A percentile compares a stretch with the other conserved stretches of the same genome.
Conservation (phyloP, 192 early-diverging fungal genomes). For the Dissophora ornata region DNA sequence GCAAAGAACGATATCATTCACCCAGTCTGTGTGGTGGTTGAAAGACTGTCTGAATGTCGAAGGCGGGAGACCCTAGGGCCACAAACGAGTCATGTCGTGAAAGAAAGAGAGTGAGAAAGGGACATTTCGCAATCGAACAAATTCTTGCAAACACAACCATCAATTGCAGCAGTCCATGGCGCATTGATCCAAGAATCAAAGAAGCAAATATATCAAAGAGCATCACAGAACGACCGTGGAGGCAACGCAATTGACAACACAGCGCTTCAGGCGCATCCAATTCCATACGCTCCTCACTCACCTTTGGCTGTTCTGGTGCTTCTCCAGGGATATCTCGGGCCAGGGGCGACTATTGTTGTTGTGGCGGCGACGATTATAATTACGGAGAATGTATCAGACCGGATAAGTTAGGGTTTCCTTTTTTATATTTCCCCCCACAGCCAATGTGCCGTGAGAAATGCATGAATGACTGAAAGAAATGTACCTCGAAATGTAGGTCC, state of each 20-base stretch:
- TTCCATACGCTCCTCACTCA: too few relatives aligned
- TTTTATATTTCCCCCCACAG: too few relatives aligned
- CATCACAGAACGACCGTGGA: too few relatives aligned
- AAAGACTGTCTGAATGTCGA: slow-evolving; percentile 76
- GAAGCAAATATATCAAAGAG: too few relatives aligned
- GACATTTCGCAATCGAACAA: too few relatives aligned
- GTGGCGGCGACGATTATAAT: not conserved
- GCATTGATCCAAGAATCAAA: too few relatives aligned
- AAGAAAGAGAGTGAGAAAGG: not conserved
- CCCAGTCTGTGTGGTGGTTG: slow-evolving; percentile 94
- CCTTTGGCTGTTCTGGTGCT: slow-evolving; percentile 33
- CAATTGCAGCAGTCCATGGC: too few relatives aligned
- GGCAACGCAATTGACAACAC: too few relatives aligned
- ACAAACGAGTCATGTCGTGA: not conserved
- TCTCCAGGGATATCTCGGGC: slow-evolving; percentile 51
- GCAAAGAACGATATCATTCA: slow-evolving; percentile 90
- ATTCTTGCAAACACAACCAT: too few relatives aligned
- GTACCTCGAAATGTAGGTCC: slow-evolving; percentile 75
- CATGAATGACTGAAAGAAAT: not conserved
- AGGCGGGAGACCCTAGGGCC: slow-evolving; percentile 53
- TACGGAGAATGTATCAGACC: not conserved
- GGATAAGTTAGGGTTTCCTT: not conserved
- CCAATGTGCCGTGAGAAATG: slow-evolving; percentile 24
- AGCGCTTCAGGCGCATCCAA: too few relatives aligned
- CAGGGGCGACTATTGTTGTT: slow-evolving; percentile 21